Evolutionary conservation across 1,284 basidiomycete genomes (phyloP), one percentile per base, ranked within the genome.

Genomic region (Tetrapyrgos nigripes): DNA sequence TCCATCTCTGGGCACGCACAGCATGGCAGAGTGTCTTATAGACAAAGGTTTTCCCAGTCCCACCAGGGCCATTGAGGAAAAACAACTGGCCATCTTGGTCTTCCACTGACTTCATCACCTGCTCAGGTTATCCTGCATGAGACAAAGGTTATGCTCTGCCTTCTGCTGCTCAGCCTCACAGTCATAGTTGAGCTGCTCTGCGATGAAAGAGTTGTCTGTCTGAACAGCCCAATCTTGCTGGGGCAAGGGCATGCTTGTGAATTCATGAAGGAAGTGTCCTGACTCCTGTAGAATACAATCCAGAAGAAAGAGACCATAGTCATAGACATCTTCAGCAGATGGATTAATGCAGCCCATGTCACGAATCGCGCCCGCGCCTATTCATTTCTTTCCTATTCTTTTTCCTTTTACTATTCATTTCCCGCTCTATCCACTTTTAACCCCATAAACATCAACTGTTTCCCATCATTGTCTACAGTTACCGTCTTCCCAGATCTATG

Each of bases 41-140:
- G 0, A 83, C 46, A 67, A 75, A 84, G n/a, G n/a, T n/a, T n/a
- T n/a, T n/a, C n/a, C n/a, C n/a, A n/a, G n/a, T n/a, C n/a, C n/a
- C n/a, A n/a, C 76, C 82, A 27, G 74, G 67, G 45, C 82, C 79
- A 57, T 81, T 64, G 9, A 85, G 54, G 58, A 83, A 84, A 63
- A 81, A 83, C 0, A 62, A 21, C 17, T 64, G 50, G 0, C 76
- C 75, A 3, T 33, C 0, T 1, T 65, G 23, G 1, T 68, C 11
- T 0, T 65, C 40, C n/a, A 76, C 67, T 14, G 78, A 73, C 4
- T 61, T 28, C 2, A 73, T 53, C 27, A 83, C 70, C 1, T 40
- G 4, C 33, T 78, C 58, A 26, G 23, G 65, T 83, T 83, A n/a
- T 81, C 55, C 2, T 50, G 43, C 3, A 64, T 55, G 2, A 63